These are phyloP conservation scores for Acacia crassicarpa DNA, from an alignment of 306 rosid species.

Conservation along the genomic window DNA sequence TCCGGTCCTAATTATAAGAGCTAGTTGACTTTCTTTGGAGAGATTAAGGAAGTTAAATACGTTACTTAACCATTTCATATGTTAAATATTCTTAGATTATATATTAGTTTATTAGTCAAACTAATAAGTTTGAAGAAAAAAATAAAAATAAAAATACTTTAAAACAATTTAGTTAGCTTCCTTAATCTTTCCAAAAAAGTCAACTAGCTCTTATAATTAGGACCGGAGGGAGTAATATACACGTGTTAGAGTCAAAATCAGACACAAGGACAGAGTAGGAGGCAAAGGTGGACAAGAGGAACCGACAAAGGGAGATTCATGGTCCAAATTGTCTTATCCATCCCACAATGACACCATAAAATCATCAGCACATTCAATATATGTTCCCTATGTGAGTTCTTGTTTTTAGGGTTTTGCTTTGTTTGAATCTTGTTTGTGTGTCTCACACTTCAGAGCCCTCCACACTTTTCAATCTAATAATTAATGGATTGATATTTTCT, in stretches of 20 bases:
- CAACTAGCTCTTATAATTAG: no score
- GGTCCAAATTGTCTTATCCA: conserved; percentile 16
- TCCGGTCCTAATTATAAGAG: no score
- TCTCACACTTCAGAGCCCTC: not conserved
- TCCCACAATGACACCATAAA: not conserved
- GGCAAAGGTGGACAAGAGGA: conserved; percentile 30
- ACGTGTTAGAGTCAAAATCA: conserved; percentile 1
- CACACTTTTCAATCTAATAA: not conserved
- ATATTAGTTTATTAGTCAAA: no score
- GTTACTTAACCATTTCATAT: no score
- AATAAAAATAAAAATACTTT: no score
- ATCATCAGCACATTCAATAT: not conserved
- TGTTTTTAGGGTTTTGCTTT: not conserved
- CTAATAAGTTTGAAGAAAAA: no score
- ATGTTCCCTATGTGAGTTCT: conserved; percentile 31
- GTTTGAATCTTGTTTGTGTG: conserved; percentile 1
- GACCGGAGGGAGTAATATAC: no score
- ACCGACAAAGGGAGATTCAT: conserved; percentile 21
- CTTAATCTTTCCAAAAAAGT: no score
- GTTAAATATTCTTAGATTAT: no score
- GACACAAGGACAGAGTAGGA: conserved; percentile 18
- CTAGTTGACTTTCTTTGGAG: no score
- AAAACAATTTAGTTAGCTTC: no score
- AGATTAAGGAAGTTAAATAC: no score
- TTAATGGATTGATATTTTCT: not conserved